Base-by-base conservation (phyloP, 768 basidiomycete genomes). In the Tricholoma saponaceum region DNA sequence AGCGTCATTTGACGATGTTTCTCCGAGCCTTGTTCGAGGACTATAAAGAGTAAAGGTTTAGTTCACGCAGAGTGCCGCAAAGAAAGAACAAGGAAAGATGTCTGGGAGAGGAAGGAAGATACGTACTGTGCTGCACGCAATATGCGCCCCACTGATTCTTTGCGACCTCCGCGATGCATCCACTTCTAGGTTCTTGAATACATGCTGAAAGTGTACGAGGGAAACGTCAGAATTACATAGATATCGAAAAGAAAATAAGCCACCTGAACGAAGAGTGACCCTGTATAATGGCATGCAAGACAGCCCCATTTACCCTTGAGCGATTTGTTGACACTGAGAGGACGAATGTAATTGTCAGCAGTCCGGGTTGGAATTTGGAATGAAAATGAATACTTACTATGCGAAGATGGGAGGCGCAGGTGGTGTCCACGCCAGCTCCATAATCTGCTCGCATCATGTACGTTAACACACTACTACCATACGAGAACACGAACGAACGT, bases 121-220 rank as follows among this genome's bases (percentile, higher is more conserved):
- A 72, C 90, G 56, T 62, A 92, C 91, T 91, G 57, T 92, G 91
- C 62, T 92, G 89, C 25, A 92, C 79, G 68, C 90, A 92, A 64
- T 92, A 93, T 1, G 89, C 87, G 9, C 92, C 92, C 91, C 91
- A 94, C 67, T 93, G 91, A 59, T 84, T 94, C 75, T 90, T 92
- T 18, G 87, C 78, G 16, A 93, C 89, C 61, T 92, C 88, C 20
- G 81, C 78, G 61, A 92, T 5, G 89, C 90, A 32, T 83, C 83
- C 37, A 89, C 85, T 69, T 92, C 90, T 0, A 92, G 80, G 66
- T 92, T 92, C 70, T 92, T 89, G 64, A 92, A 92, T 0, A 89
- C 90, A 57, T 91, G 90, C 87, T 90, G 63, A 22, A 39, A 46
- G 58, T 16, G 35, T 10, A 23, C 41, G 4, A 22, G 54, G 28